Evolutionary conservation across 2,329 filamentous ascomycete genomes (phyloP).

Genomic region (Claviceps pazoutovae): DNA sequence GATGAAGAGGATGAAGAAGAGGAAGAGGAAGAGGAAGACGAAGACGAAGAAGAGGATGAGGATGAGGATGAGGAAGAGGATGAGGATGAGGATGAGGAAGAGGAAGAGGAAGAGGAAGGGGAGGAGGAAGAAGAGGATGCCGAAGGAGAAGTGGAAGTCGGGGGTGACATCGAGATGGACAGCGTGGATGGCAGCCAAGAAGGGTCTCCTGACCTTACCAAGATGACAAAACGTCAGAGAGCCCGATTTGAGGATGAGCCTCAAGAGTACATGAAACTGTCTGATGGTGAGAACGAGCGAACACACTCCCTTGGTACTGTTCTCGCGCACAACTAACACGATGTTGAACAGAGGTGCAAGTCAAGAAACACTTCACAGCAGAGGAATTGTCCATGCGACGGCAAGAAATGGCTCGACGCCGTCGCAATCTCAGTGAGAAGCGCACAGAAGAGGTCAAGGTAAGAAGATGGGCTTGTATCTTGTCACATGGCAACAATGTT

Average conservation of each 20-base stretch:
- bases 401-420: slow-evolving; percentile 46
- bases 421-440: slow-evolving; percentile 50
- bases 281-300: slow-evolving; percentile 33
- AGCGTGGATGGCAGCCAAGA: slow-evolving; percentile 33
- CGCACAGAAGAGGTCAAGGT: slow-evolving; percentile 52
- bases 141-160: slow-evolving; percentile 25
- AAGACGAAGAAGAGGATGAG: slow-evolving; percentile 23
- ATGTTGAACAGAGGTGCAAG: slow-evolving; percentile 43
- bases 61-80: slow-evolving; percentile 32
- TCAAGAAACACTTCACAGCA: slow-evolving; percentile 46
- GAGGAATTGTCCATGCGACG: slow-evolving; percentile 49
- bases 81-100: slow-evolving; percentile 24
- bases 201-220: slow-evolving; percentile 39
- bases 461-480: slow-evolving; percentile 8
- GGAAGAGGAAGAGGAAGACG: slow-evolving; percentile 18
- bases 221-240: slow-evolving; percentile 47
- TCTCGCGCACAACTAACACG: background rate
- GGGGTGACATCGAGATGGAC: slow-evolving; percentile 22
- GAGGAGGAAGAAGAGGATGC: slow-evolving; percentile 11
- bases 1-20: slow-evolving; percentile 26
- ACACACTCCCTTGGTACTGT: background rate
- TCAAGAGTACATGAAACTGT: slow-evolving; percentile 44
- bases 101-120: background rate
- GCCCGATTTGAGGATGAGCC: slow-evolving; percentile 43
- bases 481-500: background rate